A percentile compares a stretch with the other conserved stretches of the same genome.
These are phyloP conservation scores for Elongisporangium anandrum DNA, from an alignment of 352 stramenopile genomes.

Conservation along the genomic window DNA sequence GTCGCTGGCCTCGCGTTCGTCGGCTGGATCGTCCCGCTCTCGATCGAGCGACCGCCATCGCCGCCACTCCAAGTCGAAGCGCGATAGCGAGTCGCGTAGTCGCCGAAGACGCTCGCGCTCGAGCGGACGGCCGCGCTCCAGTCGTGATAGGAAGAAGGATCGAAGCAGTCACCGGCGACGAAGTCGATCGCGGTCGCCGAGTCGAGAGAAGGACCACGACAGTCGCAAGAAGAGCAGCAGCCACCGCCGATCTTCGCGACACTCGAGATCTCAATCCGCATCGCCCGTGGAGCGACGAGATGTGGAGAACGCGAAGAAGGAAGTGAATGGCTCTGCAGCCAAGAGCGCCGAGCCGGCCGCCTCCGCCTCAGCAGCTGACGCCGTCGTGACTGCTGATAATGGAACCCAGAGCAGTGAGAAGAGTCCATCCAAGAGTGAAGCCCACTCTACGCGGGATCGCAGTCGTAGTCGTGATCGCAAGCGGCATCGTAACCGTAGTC, in stretches of 20 bases:
- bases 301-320: conserved; percentile 1
- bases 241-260: conserved; percentile 10
- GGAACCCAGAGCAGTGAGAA: background rate
- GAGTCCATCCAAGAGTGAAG: background rate
- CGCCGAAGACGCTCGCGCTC: conserved; percentile 1
- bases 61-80: conserved; percentile 17
- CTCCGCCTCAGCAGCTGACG: background rate
- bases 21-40: conserved; percentile 25
- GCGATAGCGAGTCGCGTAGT: conserved; percentile 1
- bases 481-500: conserved; percentile 18
- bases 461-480: conserved; percentile 22
- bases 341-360: background rate
- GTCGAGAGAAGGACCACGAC: conserved; percentile 17
- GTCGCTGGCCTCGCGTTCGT: conserved; percentile 16
- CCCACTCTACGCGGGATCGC: conserved; percentile 10
- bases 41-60: conserved; percentile 33
- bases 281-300: background rate
- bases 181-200: conserved; percentile 4
- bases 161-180: conserved; percentile 3
- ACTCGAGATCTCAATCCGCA: conserved; percentile 3
- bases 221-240: conserved; percentile 12
- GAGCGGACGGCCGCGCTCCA: conserved; percentile 6
- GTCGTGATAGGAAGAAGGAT: conserved; percentile 11
- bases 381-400: background rate
- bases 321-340: background rate